Evolutionary conservation across 2,329 filamentous ascomycete genomes (phyloP).

Genomic region (Penicillium sp.): DNA sequence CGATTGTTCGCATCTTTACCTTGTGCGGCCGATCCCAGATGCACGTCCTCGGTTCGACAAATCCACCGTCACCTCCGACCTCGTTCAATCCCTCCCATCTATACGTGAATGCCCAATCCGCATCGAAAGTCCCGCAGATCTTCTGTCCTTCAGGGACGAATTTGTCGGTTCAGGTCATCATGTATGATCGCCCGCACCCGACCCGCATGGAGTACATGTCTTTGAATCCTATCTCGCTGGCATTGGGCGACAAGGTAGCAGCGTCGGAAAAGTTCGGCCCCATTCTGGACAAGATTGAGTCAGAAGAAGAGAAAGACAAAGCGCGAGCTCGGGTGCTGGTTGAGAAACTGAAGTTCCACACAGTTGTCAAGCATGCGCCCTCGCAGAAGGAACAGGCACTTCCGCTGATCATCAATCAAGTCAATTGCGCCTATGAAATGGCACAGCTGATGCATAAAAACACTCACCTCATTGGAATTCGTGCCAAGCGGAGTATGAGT

Average conservation of each 20-base stretch:
- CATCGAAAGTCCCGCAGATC: slow-evolving; percentile 67
- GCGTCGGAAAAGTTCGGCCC: slow-evolving; percentile 35
- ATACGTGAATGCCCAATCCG: slow-evolving; percentile 57
- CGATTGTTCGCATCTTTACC: slow-evolving; percentile 76
- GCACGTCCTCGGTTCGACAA: slow-evolving; percentile 83
- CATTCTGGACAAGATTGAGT: slow-evolving; percentile 62
- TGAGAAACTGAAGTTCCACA: slow-evolving; percentile 86
- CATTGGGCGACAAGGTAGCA: slow-evolving; percentile 70
- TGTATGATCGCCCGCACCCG: slow-evolving; percentile 85
- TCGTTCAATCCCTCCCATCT: slow-evolving; percentile 70
- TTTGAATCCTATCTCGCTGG: slow-evolving; percentile 81
- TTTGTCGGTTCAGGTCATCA: slow-evolving; percentile 79
- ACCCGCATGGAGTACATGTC: slow-evolving; percentile 96
- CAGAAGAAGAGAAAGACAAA: slow-evolving; percentile 70
- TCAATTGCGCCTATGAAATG: slow-evolving; percentile 94
- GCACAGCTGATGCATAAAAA: slow-evolving; percentile 86
- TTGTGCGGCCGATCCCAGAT: slow-evolving; percentile 81
- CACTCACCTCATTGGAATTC: slow-evolving; percentile 75
- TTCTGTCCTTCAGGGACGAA: slow-evolving; percentile 66
- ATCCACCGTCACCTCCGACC: slow-evolving; percentile 55
- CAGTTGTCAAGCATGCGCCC: slow-evolving; percentile 72
- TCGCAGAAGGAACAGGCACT: slow-evolving; percentile 83
- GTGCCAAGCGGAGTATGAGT: slow-evolving; percentile 81
- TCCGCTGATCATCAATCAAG: slow-evolving; percentile 81
- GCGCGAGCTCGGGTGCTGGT: slow-evolving; percentile 68